Evolutionary conservation across 805 yeast species (phyloP).

Genomic region (Lachancea nothofagi): DNA sequence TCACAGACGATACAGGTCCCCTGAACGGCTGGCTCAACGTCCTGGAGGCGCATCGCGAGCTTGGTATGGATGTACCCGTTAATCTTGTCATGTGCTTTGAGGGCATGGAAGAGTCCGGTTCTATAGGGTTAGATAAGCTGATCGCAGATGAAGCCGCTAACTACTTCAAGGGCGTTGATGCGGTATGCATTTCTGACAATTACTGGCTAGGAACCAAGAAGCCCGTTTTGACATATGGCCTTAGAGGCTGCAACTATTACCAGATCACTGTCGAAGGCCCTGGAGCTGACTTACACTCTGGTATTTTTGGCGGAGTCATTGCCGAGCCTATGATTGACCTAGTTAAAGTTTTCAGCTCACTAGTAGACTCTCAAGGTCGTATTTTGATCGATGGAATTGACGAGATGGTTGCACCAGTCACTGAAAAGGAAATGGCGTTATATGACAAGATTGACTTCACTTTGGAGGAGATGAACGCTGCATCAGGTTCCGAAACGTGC

Average conservation of each 20-base stretch:
- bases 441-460: slow-evolving; percentile 85
- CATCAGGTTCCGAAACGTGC: slow-evolving; percentile 83
- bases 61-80: slow-evolving; percentile 86
- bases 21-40: slow-evolving; percentile 95
- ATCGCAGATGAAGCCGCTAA: slow-evolving; percentile 70
- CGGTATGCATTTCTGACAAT: slow-evolving; percentile 94
- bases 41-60: slow-evolving; percentile 81
- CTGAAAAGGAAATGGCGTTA: slow-evolving; percentile 68
- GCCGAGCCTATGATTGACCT: slow-evolving; percentile 97
- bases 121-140: slow-evolving; percentile 81
- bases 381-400: slow-evolving; percentile 82
- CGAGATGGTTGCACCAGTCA: slow-evolving; percentile 93
- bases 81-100: slow-evolving; percentile 90
- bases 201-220: slow-evolving; percentile 98
- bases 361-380: slow-evolving; percentile 78
- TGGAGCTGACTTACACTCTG: slow-evolving; percentile 94
- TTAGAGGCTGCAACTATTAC: slow-evolving; percentile 94
- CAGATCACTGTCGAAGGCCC: slow-evolving; percentile 82
- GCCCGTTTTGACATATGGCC: slow-evolving; percentile 95
- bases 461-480: slow-evolving; percentile 76
- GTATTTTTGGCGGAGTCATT: slow-evolving; percentile 94
- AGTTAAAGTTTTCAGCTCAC: slow-evolving; percentile 63
- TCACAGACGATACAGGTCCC: slow-evolving; percentile 98
- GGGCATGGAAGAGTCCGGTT: slow-evolving; percentile 99
- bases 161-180: slow-evolving; percentile 85